Evolutionary conservation across 164 flowering plant genomes (phyloP), one percentile per base, ranked within the genome.

Genomic region (Piper longum): DNA sequence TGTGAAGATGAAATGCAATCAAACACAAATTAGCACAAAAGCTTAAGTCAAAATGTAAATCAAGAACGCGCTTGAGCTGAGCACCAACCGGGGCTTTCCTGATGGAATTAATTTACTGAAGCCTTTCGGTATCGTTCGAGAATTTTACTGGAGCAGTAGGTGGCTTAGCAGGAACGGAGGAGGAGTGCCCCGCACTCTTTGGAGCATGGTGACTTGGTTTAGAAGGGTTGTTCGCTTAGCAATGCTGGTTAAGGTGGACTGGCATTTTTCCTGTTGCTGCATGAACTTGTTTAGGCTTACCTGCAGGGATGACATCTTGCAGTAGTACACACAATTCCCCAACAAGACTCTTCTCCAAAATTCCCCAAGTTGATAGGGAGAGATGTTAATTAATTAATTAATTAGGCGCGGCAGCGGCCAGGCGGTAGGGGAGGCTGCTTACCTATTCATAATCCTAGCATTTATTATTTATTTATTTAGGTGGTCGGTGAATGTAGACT

Each of bases 61-160:
- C 78, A 17, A 86, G 77, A 40, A 84, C 93, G 66, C 86, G 86
- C 75, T 84, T 86, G 19, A 86, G 76, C 72, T 86, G 93, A 64
- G 87, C 82, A 16, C 93, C 93, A 14, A 77, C 86, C 11, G 93
- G 80, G 17, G 75, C 65, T 66, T 80, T 84, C 52, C 89, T 64
- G 7, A 83, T 81, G 65, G 77, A 76, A 61, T 85, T 81, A 43
- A 84, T 87, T 55, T 80, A 68, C 57, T 75, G 78, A 57, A 75
- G 75, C 45, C 78, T 75, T 56, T 75, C 78, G 5, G 78, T 75
- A 59, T 72, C 78, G 66, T 65, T 72, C 54, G 78, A 75, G 52
- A 75, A 75, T 43, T 75, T 75, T 43, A 79, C 74, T 4, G 84
- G 75, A 64, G 88, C 73, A 57, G 26, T 36, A 52, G 70, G 52